Conservation (phyloP, 2,329 filamentous ascomycete genomes). For the Colletotrichum lindemuthianum region DNA sequence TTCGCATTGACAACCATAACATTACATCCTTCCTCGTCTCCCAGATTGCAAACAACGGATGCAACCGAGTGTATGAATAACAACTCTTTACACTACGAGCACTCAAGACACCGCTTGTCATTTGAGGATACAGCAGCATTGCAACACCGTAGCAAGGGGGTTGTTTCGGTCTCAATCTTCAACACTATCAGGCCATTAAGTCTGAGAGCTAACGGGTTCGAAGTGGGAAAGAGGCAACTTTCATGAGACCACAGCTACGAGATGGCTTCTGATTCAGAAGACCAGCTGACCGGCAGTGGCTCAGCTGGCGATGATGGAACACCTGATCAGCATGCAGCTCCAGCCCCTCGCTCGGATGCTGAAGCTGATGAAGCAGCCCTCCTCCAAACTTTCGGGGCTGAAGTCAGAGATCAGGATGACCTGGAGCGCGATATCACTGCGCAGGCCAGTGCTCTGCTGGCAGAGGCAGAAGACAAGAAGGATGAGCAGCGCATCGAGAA, state of each 20-base stretch:
- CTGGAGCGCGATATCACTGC: constrained; percentile 85
- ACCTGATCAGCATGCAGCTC: neutral
- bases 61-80: too few species aligned
- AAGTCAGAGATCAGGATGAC: constrained; percentile 87
- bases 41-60: too few species aligned
- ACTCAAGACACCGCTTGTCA: too few species aligned
- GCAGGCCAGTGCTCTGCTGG: constrained; percentile 68
- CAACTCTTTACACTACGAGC: too few species aligned
- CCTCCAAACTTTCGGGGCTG: constrained; percentile 39
- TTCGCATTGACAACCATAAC: too few species aligned
- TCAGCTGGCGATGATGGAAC: neutral
- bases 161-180: too few species aligned
- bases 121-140: too few species aligned
- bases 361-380: constrained; percentile 22
- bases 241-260: too few species aligned
- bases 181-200: too few species aligned
- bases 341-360: neutral
- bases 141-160: too few species aligned
- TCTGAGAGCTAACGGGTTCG: neutral
- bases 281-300: neutral
- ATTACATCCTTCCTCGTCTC: too few species aligned
- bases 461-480: constrained; percentile 70
- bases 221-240: too few species aligned
- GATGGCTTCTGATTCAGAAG: constrained; percentile 5
- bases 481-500: constrained; percentile 72